Evolutionary conservation across 2,329 filamentous ascomycete species (phyloP).

Genomic region (Penicillium sp.): DNA sequence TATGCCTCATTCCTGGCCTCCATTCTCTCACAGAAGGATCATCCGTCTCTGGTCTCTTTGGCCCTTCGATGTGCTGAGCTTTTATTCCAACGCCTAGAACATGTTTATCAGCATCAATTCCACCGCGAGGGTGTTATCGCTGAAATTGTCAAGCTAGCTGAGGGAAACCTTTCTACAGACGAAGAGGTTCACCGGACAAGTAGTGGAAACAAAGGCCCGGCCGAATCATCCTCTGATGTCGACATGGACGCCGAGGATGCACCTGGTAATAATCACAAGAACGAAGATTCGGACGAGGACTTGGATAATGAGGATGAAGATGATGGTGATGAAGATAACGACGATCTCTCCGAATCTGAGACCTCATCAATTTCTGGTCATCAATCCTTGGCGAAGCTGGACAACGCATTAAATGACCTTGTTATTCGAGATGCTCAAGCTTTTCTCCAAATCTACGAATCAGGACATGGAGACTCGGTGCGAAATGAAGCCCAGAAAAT

Average conservation of each 20-base stretch:
- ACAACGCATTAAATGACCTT: conserved; percentile 64
- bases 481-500: conserved; percentile 78
- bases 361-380: conserved; percentile 59
- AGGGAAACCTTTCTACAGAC: conserved; percentile 35
- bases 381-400: conserved; percentile 38
- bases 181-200: conserved; percentile 12
- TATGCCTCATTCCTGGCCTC: conserved; percentile 95
- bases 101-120: conserved; percentile 92
- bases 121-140: conserved; percentile 94
- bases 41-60: conserved; percentile 80
- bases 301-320: conserved; percentile 56
- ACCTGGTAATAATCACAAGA: conserved; percentile 37
- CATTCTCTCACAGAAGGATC: conserved; percentile 93
- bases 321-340: conserved; percentile 48
- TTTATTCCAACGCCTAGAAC: conserved; percentile 77
- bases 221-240: conserved; percentile 14
- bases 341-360: conserved; percentile 64
- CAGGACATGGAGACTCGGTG: conserved; percentile 70
- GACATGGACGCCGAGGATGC: conserved; percentile 19
- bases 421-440: conserved; percentile 77
- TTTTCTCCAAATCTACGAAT: conserved; percentile 82
- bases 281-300: conserved; percentile 53
- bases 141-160: conserved; percentile 81
- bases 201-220: conserved; percentile 1
- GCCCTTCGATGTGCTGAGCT: conserved; percentile 89